These are phyloP conservation scores for Manihot esculenta DNA, from an alignment of 441 rosid genomes.

Conservation along the genomic window DNA sequence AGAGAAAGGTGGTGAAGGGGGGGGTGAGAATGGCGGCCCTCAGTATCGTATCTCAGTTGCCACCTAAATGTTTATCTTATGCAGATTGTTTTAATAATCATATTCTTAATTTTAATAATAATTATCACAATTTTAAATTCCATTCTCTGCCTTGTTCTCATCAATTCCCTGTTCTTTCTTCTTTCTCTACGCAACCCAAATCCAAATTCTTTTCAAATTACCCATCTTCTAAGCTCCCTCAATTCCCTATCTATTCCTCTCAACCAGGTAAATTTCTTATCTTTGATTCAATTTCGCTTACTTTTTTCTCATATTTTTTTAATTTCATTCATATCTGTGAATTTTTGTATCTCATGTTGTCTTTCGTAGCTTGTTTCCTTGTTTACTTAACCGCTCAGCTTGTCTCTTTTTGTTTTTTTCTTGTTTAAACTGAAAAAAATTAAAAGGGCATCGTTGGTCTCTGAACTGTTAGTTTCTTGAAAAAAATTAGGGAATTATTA, in stretches of 20 bases:
- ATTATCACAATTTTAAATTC: neutral
- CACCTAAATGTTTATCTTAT: slow-evolving; percentile 6
- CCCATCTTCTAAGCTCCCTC: slow-evolving; percentile 30
- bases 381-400: too few relatives aligned
- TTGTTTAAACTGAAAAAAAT: neutral
- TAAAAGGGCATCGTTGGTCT: neutral
- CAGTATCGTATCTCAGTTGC: slow-evolving; percentile 32
- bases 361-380: neutral
- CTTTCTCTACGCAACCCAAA: slow-evolving; percentile 12
- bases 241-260: slow-evolving; percentile 36
- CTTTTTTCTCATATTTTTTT: neutral
- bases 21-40: slow-evolving; percentile 33
- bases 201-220: slow-evolving; percentile 9
- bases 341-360: neutral
- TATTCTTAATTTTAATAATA: slow-evolving; percentile 9
- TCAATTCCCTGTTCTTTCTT: neutral
- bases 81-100: neutral
- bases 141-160: slow-evolving; percentile 3
- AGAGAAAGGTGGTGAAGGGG: slow-evolving; percentile 2
- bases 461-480: neutral
- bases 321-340: neutral
- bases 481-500: neutral
- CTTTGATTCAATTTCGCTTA: neutral
- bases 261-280: slow-evolving; percentile 43
- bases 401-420: too few relatives aligned